These are phyloP conservation scores for Microdochium nivale DNA, from an alignment of 2,329 filamentous ascomycete species.

Conservation along the genomic window DNA sequence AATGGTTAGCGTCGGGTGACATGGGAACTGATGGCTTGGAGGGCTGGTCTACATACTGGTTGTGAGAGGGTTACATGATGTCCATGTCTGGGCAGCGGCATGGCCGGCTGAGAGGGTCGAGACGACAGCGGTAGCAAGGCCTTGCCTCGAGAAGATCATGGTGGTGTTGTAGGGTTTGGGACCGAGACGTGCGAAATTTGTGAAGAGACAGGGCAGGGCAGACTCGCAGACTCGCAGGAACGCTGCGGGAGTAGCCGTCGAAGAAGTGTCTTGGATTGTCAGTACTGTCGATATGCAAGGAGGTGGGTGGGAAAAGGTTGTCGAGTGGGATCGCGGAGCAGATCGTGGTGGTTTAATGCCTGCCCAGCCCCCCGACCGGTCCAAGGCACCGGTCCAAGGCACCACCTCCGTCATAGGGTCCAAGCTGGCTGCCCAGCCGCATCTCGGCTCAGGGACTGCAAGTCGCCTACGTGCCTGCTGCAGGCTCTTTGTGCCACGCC, in stretches of 20 bases:
- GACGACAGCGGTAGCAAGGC: slow-evolving; percentile 7
- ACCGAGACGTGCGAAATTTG: neutral
- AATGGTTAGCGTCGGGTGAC: neutral
- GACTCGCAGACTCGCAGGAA: too few relatives aligned
- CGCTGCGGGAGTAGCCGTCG: neutral
- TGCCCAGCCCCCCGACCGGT: neutral
- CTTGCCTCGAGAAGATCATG: slow-evolving; percentile 13
- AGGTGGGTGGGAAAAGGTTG: neutral
- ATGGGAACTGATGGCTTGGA: neutral
- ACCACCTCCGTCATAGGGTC: neutral
- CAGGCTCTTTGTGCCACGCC: neutral
- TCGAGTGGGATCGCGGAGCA: neutral
- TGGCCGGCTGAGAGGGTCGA: slow-evolving; percentile 9
- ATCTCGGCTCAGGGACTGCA: neutral
- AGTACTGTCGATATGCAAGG: neutral
- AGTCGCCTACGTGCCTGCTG: neutral
- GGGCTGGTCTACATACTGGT: slow-evolving; percentile 12
- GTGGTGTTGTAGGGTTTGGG: neutral
- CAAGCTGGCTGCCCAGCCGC: neutral
- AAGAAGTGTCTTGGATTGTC: neutral
- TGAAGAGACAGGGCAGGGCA: neutral
- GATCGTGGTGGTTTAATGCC: neutral
- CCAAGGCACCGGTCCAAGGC: neutral
- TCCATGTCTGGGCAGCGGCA: slow-evolving; percentile 18
- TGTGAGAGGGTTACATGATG: slow-evolving; percentile 19